Evolutionary conservation across 148 eudicot species (phyloP).

Genomic region (Rhododendron ferrugineum): DNA sequence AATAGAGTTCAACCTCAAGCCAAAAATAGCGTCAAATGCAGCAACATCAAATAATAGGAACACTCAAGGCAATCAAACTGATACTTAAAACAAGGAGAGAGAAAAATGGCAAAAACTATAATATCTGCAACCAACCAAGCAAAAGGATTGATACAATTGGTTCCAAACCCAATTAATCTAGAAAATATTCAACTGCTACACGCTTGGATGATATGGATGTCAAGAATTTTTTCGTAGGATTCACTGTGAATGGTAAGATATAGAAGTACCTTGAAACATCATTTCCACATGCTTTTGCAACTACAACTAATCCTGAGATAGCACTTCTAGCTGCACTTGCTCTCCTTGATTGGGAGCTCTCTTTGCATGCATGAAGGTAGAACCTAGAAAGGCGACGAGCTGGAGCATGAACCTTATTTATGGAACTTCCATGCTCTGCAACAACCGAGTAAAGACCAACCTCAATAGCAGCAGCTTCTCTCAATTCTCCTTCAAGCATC

Average conservation of each 20-base stretch:
- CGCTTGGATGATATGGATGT: background rate
- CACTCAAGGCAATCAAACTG: background rate
- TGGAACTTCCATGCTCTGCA: conserved; percentile 96
- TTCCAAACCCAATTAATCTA: background rate
- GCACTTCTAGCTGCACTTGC: conserved; percentile 67
- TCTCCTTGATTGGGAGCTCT: conserved; percentile 39
- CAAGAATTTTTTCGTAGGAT: background rate
- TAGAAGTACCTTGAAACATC: conserved; percentile 80
- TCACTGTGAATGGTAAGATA: background rate
- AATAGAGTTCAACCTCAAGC: background rate
- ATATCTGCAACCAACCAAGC: conserved; percentile 4
- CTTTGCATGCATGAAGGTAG: conserved; percentile 65
- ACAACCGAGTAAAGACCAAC: conserved; percentile 73
- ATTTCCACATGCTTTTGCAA: conserved; percentile 96
- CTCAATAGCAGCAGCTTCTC: conserved; percentile 86
- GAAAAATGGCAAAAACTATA: background rate
- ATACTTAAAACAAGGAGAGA: background rate
- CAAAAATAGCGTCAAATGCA: background rate
- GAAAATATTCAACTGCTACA: background rate
- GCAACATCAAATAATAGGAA: background rate
- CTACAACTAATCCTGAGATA: conserved; percentile 73
- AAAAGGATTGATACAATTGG: background rate
- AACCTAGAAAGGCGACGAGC: conserved; percentile 94
- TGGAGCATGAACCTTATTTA: conserved; percentile 85
- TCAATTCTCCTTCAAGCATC: conserved; percentile 73